phyloP scores from a whole-genome alignment of 2,329 filamentous ascomycete species.

The Thermochaetoides dissita region DNA sequence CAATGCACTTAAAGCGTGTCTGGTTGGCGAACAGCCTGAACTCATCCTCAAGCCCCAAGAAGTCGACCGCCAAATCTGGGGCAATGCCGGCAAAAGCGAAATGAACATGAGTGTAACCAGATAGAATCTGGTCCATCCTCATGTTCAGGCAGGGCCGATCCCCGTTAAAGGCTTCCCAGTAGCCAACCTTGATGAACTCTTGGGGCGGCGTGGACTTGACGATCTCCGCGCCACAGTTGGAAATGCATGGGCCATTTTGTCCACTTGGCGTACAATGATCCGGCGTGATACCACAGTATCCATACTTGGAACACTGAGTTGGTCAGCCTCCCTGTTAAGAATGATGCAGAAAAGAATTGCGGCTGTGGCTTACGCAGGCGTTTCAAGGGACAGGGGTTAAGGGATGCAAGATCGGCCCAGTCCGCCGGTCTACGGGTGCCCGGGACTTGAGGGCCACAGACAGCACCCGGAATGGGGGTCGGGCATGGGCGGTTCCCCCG shows the following conservation, averaged over 20 bases:
- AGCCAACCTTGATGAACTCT: conserved; percentile 5
- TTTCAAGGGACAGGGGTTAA: conserved; percentile 35
- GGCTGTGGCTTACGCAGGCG: conserved; percentile 23
- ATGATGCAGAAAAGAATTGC: conserved; percentile 15
- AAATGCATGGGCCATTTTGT: conserved; percentile 21
- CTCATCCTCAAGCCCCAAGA: conserved; percentile 8
- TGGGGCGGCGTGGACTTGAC: conserved; percentile 10
- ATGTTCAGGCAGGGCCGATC: conserved; percentile 8
- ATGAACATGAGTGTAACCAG: conserved; percentile 15
- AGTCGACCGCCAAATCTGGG: conserved; percentile 2
- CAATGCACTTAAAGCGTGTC: conserved; percentile 9
- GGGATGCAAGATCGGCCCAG: conserved; percentile 16
- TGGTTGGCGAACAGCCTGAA: conserved; percentile 7
- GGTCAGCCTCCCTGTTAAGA: background rate
- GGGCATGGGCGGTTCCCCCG: conserved; percentile 25
- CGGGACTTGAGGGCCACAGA: conserved; percentile 21
- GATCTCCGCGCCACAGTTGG: conserved; percentile 26
- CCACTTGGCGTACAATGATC: conserved; percentile 19
- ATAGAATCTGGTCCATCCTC: conserved; percentile 1
- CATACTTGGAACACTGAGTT: conserved; percentile 17
- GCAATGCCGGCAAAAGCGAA: conserved; percentile 18
- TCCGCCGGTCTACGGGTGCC: conserved; percentile 4
- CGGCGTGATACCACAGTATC: conserved; percentile 17
- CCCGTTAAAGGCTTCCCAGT: conserved; percentile 11
- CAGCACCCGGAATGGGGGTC: conserved; percentile 19